Conservation (phyloP, 495 filamentous ascomycete species). For the Neurospora sp. region DNA sequence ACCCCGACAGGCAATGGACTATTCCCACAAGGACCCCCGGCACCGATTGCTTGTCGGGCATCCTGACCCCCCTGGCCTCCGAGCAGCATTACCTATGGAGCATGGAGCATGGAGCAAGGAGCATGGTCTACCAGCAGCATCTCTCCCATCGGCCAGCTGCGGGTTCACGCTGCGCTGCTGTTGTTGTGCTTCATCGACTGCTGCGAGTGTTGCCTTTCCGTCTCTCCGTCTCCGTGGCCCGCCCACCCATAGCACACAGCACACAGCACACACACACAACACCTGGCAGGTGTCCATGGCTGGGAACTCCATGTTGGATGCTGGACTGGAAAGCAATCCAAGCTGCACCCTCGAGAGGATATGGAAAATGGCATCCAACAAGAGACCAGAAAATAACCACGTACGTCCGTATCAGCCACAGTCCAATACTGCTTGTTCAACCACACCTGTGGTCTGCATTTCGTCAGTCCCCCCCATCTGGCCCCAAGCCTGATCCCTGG, state of each 20-base stretch:
- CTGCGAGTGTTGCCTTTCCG: background rate
- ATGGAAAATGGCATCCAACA: slow-evolving; percentile 2
- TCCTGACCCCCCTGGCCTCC: background rate
- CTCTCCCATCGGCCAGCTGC: background rate
- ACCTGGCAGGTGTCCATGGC: background rate
- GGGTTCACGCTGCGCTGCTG: background rate
- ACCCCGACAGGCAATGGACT: background rate
- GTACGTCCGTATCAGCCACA: slow-evolving; percentile 23
- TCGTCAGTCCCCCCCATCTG: background rate
- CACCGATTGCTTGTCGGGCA: background rate
- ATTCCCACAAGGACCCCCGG: background rate
- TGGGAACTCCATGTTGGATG: background rate
- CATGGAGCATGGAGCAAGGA: background rate
- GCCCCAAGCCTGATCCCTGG: slow-evolving; percentile 17
- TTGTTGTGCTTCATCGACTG: background rate
- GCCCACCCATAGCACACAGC: background rate
- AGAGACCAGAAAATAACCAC: slow-evolving; percentile 10
- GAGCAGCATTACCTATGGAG: background rate
- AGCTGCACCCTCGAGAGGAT: slow-evolving; percentile 3
- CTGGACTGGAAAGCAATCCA: background rate
- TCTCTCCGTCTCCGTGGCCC: background rate
- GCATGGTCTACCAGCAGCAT: background rate
- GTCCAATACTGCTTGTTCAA: slow-evolving; percentile 22
- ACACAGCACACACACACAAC: background rate
- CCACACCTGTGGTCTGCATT: slow-evolving; percentile 10